Evolutionary conservation across 495 filamentous ascomycete species (phyloP).

Genomic region (Amorphotheca resinae): DNA sequence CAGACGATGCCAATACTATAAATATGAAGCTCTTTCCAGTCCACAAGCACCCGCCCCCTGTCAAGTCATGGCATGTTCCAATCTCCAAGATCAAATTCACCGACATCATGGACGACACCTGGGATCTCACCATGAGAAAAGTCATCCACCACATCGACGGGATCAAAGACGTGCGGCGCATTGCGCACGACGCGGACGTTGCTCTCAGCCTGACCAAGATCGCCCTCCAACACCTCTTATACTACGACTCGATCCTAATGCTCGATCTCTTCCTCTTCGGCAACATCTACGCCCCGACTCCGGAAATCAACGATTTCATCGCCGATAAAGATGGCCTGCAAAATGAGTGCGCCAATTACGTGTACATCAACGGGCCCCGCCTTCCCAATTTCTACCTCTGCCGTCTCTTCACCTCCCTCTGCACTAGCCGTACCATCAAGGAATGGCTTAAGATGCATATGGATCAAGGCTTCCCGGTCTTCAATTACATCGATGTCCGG

Average conservation of each 20-base stretch:
- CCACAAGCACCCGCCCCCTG: conserved; percentile 60
- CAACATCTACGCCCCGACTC: conserved; percentile 72
- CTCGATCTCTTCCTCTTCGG: conserved; percentile 90
- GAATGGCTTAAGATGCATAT: conserved; percentile 68
- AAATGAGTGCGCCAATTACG: conserved; percentile 76
- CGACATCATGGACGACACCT: conserved; percentile 62
- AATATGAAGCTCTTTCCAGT: conserved; percentile 92
- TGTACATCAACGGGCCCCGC: conserved; percentile 28
- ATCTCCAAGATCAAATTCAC: conserved; percentile 64
- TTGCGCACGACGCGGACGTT: conserved; percentile 71
- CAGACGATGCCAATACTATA: conserved; percentile 85
- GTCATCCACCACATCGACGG: conserved; percentile 82
- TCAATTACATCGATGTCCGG: conserved; percentile 69
- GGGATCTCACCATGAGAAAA: conserved; percentile 80
- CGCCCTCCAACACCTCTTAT: conserved; percentile 75
- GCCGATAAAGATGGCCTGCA: conserved; percentile 54
- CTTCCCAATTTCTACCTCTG: conserved; percentile 43
- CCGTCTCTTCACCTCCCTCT: conserved; percentile 64
- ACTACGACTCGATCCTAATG: conserved; percentile 54
- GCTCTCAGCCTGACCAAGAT: conserved; percentile 73
- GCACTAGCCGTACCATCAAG: conserved; percentile 64
- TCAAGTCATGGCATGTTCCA: conserved; percentile 82
- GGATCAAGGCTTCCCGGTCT: conserved; percentile 39
- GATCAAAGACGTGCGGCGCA: conserved; percentile 72
- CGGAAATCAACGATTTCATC: conserved; percentile 65